Evolutionary conservation across 768 basidiomycete species (phyloP).

Genomic region (Dioszegia hungarica): DNA sequence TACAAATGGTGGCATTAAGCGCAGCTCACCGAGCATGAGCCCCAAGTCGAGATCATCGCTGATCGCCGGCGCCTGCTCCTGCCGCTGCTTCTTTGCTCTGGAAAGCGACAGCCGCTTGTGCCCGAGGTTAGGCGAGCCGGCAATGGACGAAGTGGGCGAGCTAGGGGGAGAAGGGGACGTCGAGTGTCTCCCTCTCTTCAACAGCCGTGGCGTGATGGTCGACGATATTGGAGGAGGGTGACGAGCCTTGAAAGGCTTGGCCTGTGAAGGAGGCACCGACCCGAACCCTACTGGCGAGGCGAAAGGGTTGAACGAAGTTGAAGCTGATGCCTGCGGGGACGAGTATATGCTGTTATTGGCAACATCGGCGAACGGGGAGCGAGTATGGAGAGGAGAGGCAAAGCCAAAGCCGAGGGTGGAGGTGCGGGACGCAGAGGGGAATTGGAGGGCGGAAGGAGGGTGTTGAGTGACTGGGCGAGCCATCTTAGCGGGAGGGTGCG

Average conservation of each 20-base stretch:
- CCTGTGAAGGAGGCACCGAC: not conserved
- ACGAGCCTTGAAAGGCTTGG: not conserved
- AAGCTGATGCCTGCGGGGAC: no score
- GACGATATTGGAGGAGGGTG: not conserved
- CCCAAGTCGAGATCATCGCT: conserved; percentile 31
- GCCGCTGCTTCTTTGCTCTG: conserved; percentile 3
- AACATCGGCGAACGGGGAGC: not conserved
- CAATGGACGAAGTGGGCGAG: conserved; percentile 21
- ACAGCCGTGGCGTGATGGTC: not conserved
- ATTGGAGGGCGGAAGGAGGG: conserved; percentile 35
- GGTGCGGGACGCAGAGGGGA: conserved; percentile 30
- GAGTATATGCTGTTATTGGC: conserved; percentile 5
- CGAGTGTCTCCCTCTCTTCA: conserved; percentile 25
- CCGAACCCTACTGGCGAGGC: not conserved
- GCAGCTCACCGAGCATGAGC: conserved; percentile 32
- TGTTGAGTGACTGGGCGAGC: conserved; percentile 41
- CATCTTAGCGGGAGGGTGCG: conserved; percentile 16
- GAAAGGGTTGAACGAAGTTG: conserved; percentile 12
- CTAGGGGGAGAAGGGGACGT: conserved; percentile 25
- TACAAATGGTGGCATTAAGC: not conserved
- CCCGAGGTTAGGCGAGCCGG: conserved; percentile 6
- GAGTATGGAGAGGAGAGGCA: conserved; percentile 4
- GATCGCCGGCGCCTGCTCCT: not conserved
- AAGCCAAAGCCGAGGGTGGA: conserved; percentile 39
- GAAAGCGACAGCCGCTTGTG: not conserved